Percentiles rank a stretch among this genome's conserved stretches.
Conservation (phyloP, 1,139 yeast species). For the Eremothecium sinecaudum region DNA sequence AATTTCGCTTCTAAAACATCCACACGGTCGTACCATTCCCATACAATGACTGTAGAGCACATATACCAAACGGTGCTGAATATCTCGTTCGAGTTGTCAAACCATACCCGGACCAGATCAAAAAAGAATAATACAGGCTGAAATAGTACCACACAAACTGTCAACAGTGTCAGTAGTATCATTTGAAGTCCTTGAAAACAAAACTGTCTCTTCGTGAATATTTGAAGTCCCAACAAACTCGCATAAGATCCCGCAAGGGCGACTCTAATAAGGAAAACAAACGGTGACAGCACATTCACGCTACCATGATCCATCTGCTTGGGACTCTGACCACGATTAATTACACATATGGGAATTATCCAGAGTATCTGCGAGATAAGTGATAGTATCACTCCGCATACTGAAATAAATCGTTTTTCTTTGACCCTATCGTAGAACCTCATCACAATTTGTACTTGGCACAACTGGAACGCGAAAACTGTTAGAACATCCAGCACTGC, state of each 20-base stretch:
- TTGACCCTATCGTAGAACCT: slow-evolving; percentile 59
- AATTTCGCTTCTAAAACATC: slow-evolving; percentile 50
- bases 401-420: slow-evolving; percentile 59
- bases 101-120: slow-evolving; percentile 66
- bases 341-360: slow-evolving; percentile 60
- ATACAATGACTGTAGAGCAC: slow-evolving; percentile 65
- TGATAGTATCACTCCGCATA: slow-evolving; percentile 51
- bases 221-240: slow-evolving; percentile 52
- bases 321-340: slow-evolving; percentile 33
- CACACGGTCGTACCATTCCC: slow-evolving; percentile 83
- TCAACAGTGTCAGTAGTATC: slow-evolving; percentile 48
- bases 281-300: slow-evolving; percentile 54
- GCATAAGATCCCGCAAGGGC: slow-evolving; percentile 67
- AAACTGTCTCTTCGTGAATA: slow-evolving; percentile 45
- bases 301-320: slow-evolving; percentile 34
- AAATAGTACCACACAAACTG: slow-evolving; percentile 49
- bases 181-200: slow-evolving; percentile 43
- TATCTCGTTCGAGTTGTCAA: slow-evolving; percentile 61
- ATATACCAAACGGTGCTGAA: slow-evolving; percentile 65
- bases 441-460: slow-evolving; percentile 71
- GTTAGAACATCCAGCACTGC: slow-evolving; percentile 56
- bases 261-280: slow-evolving; percentile 67
- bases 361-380: slow-evolving; percentile 56
- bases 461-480: slow-evolving; percentile 51
- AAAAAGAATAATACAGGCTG: slow-evolving; percentile 72